phyloP scores from a whole-genome alignment of 2,329 filamentous ascomycete genomes.

The Cucurbitaria berberidis region DNA sequence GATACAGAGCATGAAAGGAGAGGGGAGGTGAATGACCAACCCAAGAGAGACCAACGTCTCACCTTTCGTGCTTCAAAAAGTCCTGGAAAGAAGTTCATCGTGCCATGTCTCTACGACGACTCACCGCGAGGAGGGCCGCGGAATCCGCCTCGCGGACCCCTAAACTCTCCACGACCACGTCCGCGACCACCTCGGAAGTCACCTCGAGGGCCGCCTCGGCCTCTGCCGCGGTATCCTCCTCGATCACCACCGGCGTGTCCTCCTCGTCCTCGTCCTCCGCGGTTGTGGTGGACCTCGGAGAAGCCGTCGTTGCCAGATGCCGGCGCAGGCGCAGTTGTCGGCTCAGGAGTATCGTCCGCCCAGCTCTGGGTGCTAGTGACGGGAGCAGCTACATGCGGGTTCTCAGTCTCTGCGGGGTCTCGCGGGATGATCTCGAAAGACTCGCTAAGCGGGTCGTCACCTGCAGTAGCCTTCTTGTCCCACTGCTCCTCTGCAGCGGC shows the following conservation, averaged over 20 bases:
- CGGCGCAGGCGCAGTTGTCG: constrained; percentile 33
- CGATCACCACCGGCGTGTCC: constrained; percentile 53
- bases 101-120: constrained; percentile 20
- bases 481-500: constrained; percentile 69
- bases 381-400: constrained; percentile 57
- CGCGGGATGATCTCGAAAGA: constrained; percentile 78
- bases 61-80: constrained; percentile 6
- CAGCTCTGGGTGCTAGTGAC: constrained; percentile 75
- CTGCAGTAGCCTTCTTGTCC: constrained; percentile 61
- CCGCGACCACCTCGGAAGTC: constrained; percentile 50
- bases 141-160: constrained; percentile 52
- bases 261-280: constrained; percentile 58
- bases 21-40: constrained; percentile 20
- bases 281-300: constrained; percentile 65
- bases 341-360: constrained; percentile 73
- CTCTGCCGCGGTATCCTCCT: constrained; percentile 62
- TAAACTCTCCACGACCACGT: constrained; percentile 52
- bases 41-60: constrained; percentile 11
- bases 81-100: background rate
- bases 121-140: constrained; percentile 39
- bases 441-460: constrained; percentile 62
- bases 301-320: constrained; percentile 67
- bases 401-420: constrained; percentile 76
- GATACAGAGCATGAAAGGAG: constrained; percentile 26
- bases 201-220: constrained; percentile 50